These are phyloP conservation scores for Pseudohyphozyma bogoriensis DNA, from an alignment of 768 basidiomycete genomes.

Conservation along the genomic window DNA sequence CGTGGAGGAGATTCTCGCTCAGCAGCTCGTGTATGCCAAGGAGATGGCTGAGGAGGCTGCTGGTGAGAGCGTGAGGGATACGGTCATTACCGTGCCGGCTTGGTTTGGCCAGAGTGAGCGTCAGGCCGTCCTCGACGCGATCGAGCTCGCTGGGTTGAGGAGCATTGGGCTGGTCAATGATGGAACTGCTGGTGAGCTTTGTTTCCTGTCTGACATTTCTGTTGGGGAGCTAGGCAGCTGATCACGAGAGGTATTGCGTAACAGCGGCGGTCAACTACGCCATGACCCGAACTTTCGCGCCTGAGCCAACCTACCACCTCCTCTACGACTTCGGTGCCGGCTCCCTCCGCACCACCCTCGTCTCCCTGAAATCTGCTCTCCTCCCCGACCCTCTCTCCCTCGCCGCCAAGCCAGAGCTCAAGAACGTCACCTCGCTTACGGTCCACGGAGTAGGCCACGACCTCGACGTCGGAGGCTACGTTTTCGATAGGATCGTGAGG, in stretches of 20 bases:
- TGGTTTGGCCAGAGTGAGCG: constrained; percentile 85
- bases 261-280: constrained; percentile 91
- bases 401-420: constrained; percentile 35
- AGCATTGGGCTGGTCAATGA: constrained; percentile 81
- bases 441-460: constrained; percentile 78
- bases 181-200: constrained; percentile 55
- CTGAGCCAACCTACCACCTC: constrained; percentile 63
- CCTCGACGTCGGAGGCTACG: constrained; percentile 62
- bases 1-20: constrained; percentile 76
- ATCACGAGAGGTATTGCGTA: too few relatives aligned
- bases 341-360: constrained; percentile 65
- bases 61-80: constrained; percentile 64
- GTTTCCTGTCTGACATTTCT: background rate
- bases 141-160: constrained; percentile 78
- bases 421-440: constrained; percentile 46
- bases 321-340: constrained; percentile 92
- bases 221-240: background rate
- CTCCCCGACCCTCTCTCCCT: constrained; percentile 42
- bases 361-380: constrained; percentile 48
- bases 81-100: constrained; percentile 73
- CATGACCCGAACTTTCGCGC: constrained; percentile 81
- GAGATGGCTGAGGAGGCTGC: constrained; percentile 64
- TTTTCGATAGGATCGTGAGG: constrained; percentile 70
- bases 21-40: constrained; percentile 86
- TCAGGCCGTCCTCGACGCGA: constrained; percentile 80